Percentiles rank a stretch among this genome's conserved stretches.
phyloP scores from a whole-genome alignment of 306 rosid genomes.

The Dryas octopetala region DNA sequence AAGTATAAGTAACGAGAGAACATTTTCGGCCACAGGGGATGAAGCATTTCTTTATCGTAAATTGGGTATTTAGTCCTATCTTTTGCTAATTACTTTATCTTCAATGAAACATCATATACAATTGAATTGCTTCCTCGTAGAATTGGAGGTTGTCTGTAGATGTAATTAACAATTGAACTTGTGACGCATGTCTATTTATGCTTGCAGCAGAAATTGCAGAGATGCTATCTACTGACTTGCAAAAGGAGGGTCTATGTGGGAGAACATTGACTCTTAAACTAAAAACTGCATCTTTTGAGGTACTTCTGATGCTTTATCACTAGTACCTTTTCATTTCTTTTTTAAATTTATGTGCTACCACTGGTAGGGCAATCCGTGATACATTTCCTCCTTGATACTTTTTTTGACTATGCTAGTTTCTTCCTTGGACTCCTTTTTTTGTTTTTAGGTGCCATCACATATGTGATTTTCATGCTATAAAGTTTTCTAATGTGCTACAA shows the following conservation, averaged over 20 bases:
- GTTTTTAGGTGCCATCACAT: neutral
- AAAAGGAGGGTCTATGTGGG: constrained; percentile 78
- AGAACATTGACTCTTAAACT: constrained; percentile 86
- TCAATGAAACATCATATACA: neutral
- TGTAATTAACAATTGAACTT: neutral
- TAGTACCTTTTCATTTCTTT: neutral
- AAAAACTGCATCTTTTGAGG: constrained; percentile 93
- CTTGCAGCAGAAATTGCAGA: constrained; percentile 90
- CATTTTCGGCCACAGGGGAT: constrained; percentile 78
- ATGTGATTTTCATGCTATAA: neutral
- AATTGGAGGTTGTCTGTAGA: neutral
- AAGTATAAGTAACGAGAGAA: constrained; percentile 92
- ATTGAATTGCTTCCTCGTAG: neutral
- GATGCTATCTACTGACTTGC: constrained; percentile 81
- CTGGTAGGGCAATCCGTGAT: neutral
- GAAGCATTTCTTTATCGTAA: constrained; percentile 49
- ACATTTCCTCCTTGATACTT: neutral
- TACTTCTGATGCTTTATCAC: constrained; percentile 28
- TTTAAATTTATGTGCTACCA: neutral
- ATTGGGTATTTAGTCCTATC: constrained; percentile 52
- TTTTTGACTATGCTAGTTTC: neutral
- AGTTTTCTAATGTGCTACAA: constrained; percentile 14
- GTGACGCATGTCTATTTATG: constrained; percentile 27
- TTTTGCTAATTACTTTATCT: neutral
- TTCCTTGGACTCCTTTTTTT: neutral